phyloP scores from a whole-genome alignment of 192 early-diverging fungal species.

The Coemansia sp. region DNA sequence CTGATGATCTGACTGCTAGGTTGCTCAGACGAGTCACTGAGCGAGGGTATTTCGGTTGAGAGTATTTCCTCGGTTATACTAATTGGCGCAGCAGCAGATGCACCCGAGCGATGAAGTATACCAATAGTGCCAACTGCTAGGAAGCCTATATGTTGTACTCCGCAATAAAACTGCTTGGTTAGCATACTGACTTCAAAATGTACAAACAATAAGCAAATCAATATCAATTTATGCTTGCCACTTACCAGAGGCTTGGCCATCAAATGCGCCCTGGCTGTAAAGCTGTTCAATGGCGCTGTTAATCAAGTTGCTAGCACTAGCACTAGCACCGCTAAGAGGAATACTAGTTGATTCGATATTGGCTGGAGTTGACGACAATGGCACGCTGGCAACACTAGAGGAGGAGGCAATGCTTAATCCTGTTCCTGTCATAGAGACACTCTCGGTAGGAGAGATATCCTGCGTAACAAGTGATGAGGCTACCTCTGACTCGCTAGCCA shows the following conservation, averaged over 20 bases:
- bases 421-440: neutral
- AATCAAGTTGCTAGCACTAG: neutral
- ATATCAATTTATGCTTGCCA: neutral
- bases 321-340: conserved; percentile 11
- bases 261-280: conserved; percentile 4
- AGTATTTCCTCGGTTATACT: neutral
- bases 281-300: neutral
- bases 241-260: conserved; percentile 13
- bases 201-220: too few species aligned
- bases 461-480: neutral
- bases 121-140: conserved; percentile 1
- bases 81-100: neutral
- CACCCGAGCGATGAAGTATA: neutral
- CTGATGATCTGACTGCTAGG: neutral
- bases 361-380: conserved; percentile 3
- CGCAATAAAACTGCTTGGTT: neutral
- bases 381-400: neutral
- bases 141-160: neutral
- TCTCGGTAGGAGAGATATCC: neutral
- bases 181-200: neutral
- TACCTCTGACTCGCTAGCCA: neutral
- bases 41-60: neutral
- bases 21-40: neutral
- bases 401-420: neutral
- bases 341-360: conserved; percentile 11